Base-by-base conservation (phyloP, 2,329 filamentous ascomycete genomes). In the Colletotrichum sp. region DNA sequence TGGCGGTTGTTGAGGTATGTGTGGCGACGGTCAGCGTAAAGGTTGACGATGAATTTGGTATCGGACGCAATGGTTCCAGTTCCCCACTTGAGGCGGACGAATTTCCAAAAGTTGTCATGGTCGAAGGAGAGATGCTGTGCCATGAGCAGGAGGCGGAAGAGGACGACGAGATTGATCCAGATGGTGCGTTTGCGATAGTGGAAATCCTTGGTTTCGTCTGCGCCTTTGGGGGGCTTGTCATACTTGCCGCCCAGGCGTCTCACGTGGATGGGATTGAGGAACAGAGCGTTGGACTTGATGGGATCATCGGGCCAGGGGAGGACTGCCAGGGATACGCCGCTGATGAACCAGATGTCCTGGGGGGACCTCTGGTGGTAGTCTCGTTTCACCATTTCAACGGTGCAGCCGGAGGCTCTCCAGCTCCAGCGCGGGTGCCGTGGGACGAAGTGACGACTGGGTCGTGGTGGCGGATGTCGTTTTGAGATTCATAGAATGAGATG, bases 61-160 rank as follows among this genome's bases (percentile, higher is more conserved):
- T 48, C 58, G 12, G 28, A 27, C 8, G 39, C 12, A 15, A n/a
- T 36, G 30, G 22, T 7, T 9, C 22, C 34, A 27, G 7, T 34
- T 28, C 10, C 39, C 64, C 69, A 73, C 3, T 56, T 48, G 4
- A 6, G n/a, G 5, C 27, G 27, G 27, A 72, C 36, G 30, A 75
- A 75, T 9, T 10, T 2, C 69, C 73, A 73, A n/a, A 75, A 73
- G 13, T 9, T 7, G 27, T 58, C n/a, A 16, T 28, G 39, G 25
- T 75, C 73, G 27, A 72, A 73, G 25, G 69, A 65, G 2, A 75
- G 58, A 34, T 75, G 69, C 28, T 71, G 69, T 16, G 62, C 66
- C 43, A 18, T 27, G 18, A 18, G 43, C 5, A 68, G 5, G 18
- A 75, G 36, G 18, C 73, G 69, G n/a, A 75, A 75, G 6, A 75